Percentiles rank a stretch among this genome's conserved stretches.
Evolutionary conservation across 208 protist species (phyloP).

Genomic region (Leishmania braziliensis): DNA sequence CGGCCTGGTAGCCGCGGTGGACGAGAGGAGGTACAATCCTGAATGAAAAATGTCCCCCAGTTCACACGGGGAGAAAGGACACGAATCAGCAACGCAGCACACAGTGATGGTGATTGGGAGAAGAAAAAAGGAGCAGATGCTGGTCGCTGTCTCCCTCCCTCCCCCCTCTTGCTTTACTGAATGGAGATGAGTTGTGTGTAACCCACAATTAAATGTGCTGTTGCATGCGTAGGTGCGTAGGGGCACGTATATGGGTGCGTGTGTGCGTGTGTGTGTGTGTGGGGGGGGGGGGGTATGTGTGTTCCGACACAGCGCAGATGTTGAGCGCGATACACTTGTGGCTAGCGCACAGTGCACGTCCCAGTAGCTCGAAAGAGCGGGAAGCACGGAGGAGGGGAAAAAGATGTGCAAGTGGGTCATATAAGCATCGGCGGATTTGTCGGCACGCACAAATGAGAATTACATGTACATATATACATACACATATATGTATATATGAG

Average conservation of each 20-base stretch:
- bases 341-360: neutral
- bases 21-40: neutral
- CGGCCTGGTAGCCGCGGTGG: neutral
- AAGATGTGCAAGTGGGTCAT: neutral
- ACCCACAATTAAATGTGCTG: neutral
- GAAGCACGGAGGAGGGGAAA: neutral
- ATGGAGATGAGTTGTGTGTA: neutral
- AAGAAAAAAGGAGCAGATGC: neutral
- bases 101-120: neutral
- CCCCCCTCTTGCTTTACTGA: neutral
- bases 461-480: too few relatives aligned
- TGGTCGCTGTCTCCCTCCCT: neutral
- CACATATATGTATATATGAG: too few relatives aligned
- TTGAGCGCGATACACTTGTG: neutral
- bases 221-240: neutral
- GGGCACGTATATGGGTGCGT: neutral
- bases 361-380: neutral
- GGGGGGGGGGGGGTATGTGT: too few relatives aligned
- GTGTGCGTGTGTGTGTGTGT: neutral
- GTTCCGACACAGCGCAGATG: neutral
- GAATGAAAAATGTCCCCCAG: neutral
- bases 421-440: neutral
- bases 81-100: neutral
- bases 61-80: neutral
- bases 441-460: neutral